Percentiles rank a stretch among this genome's conserved stretches.
Evolutionary conservation across 1,284 basidiomycete species (phyloP).

Genomic region (Takashimella tepidaria): DNA sequence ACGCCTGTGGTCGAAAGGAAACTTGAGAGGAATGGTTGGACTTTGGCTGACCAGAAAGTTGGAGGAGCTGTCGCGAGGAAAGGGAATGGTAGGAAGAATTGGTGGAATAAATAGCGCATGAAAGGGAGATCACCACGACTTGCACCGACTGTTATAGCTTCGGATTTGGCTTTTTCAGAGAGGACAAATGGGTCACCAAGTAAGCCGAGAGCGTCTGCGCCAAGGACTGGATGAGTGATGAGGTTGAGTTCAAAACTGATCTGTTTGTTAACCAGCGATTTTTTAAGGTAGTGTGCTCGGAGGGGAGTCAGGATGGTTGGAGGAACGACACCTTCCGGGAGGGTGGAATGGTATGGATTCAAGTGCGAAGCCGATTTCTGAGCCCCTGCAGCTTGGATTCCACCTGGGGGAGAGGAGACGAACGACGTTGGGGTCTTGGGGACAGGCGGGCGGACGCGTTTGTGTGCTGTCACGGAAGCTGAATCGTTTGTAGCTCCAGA

Average conservation of each 20-base stretch:
- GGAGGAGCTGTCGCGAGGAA: slow-evolving; percentile 80
- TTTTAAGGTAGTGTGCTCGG: slow-evolving; percentile 92
- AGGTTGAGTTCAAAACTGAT: slow-evolving; percentile 68
- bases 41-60: slow-evolving; percentile 83
- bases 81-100: slow-evolving; percentile 87
- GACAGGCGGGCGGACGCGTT: slow-evolving; percentile 10
- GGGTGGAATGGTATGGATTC: slow-evolving; percentile 33
- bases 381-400: slow-evolving; percentile 1
- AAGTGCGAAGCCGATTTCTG: slow-evolving; percentile 27
- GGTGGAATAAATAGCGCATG: slow-evolving; percentile 78
- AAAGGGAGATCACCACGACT: slow-evolving; percentile 66
- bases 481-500: background rate
- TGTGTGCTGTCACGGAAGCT: background rate
- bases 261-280: slow-evolving; percentile 82
- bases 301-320: slow-evolving; percentile 62
- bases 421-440: slow-evolving; percentile 4
- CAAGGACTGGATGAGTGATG: slow-evolving; percentile 56
- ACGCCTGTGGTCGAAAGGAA: slow-evolving; percentile 61
- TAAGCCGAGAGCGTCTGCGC: slow-evolving; percentile 71
- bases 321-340: slow-evolving; percentile 24
- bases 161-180: slow-evolving; percentile 52
- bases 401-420: background rate
- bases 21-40: slow-evolving; percentile 84
- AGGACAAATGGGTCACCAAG: slow-evolving; percentile 80
- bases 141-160: slow-evolving; percentile 43